phyloP scores from a whole-genome alignment of 2,329 filamentous ascomycete species.

The Fusarium zealandicum region DNA sequence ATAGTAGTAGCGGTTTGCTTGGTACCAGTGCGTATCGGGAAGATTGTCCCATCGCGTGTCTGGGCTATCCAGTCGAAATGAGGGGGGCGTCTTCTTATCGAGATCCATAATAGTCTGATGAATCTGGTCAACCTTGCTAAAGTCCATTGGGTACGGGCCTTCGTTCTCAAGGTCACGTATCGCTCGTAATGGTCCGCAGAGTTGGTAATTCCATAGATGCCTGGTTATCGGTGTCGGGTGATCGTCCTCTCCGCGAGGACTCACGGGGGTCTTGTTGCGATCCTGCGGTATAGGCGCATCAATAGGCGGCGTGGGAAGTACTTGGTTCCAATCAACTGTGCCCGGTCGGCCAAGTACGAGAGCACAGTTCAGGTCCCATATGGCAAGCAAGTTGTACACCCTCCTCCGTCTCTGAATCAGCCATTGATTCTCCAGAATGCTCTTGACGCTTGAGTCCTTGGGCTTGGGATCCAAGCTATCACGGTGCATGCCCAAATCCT shows the following conservation, averaged over 20 bases:
- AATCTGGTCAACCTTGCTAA: slow-evolving; percentile 60
- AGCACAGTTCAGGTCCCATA: slow-evolving; percentile 61
- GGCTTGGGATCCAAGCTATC: slow-evolving; percentile 61
- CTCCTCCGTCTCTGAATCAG: slow-evolving; percentile 61
- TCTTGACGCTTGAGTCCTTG: slow-evolving; percentile 54
- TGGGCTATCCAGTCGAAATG: slow-evolving; percentile 62
- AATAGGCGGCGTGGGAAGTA: slow-evolving; percentile 58
- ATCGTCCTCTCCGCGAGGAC: slow-evolving; percentile 57
- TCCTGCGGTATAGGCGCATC: slow-evolving; percentile 60
- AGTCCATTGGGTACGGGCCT: slow-evolving; percentile 62
- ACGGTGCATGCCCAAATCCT: slow-evolving; percentile 67
- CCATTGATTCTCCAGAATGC: slow-evolving; percentile 65
- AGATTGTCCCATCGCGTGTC: slow-evolving; percentile 63
- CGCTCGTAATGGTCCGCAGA: slow-evolving; percentile 58
- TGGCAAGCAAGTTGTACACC: slow-evolving; percentile 62
- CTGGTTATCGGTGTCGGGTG: slow-evolving; percentile 65
- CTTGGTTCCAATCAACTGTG: slow-evolving; percentile 58
- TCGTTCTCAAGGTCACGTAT: slow-evolving; percentile 64
- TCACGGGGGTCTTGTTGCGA: slow-evolving; percentile 56
- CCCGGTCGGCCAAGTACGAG: slow-evolving; percentile 63
- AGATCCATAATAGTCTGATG: slow-evolving; percentile 59
- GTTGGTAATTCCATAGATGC: slow-evolving; percentile 58
- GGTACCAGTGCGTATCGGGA: slow-evolving; percentile 63
- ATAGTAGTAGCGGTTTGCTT: slow-evolving; percentile 53
- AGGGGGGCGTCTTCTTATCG: slow-evolving; percentile 57